Evolutionary conservation across 352 stramenopile genomes (phyloP).

Genomic region (Bremia lactucae): DNA sequence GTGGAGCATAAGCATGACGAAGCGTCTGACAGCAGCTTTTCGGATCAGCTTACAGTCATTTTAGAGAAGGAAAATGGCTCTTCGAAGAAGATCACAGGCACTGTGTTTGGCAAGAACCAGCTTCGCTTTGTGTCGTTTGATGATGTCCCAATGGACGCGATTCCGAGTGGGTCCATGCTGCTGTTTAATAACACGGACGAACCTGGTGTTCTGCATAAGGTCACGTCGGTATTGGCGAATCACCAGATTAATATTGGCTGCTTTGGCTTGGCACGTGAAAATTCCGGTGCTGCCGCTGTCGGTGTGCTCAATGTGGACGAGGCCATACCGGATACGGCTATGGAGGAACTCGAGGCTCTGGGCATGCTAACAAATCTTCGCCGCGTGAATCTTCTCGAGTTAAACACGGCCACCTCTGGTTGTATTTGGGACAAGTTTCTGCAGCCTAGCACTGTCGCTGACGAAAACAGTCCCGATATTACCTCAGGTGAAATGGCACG

Average conservation of each 20-base stretch:
- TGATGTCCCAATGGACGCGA: slow-evolving; percentile 77
- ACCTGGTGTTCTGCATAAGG: slow-evolving; percentile 88
- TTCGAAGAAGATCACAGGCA: slow-evolving; percentile 77
- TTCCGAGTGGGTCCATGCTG: slow-evolving; percentile 84
- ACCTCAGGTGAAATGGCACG: slow-evolving; percentile 18
- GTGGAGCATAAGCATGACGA: slow-evolving; percentile 87
- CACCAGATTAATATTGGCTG: slow-evolving; percentile 92
- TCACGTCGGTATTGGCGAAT: slow-evolving; percentile 88
- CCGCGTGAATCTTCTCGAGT: slow-evolving; percentile 74
- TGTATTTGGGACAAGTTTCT: slow-evolving; percentile 57
- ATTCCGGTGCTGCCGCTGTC: slow-evolving; percentile 52
- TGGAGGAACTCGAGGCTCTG: slow-evolving; percentile 71
- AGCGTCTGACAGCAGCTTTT: slow-evolving; percentile 57
- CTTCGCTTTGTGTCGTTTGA: slow-evolving; percentile 85
- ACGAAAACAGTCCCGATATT: slow-evolving; percentile 16
- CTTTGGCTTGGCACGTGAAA: slow-evolving; percentile 82
- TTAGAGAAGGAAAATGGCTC: slow-evolving; percentile 85
- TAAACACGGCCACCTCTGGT: slow-evolving; percentile 38
- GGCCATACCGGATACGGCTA: slow-evolving; percentile 68
- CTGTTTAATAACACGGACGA: slow-evolving; percentile 93
- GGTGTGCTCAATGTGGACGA: slow-evolving; percentile 87
- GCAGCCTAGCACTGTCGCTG: slow-evolving; percentile 24
- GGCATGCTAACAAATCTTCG: slow-evolving; percentile 76
- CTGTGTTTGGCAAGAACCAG: slow-evolving; percentile 83
- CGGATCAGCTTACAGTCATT: slow-evolving; percentile 87